Base-by-base conservation (phyloP, 2,329 filamentous ascomycete species). In the Cladosporium colombiae region DNA sequence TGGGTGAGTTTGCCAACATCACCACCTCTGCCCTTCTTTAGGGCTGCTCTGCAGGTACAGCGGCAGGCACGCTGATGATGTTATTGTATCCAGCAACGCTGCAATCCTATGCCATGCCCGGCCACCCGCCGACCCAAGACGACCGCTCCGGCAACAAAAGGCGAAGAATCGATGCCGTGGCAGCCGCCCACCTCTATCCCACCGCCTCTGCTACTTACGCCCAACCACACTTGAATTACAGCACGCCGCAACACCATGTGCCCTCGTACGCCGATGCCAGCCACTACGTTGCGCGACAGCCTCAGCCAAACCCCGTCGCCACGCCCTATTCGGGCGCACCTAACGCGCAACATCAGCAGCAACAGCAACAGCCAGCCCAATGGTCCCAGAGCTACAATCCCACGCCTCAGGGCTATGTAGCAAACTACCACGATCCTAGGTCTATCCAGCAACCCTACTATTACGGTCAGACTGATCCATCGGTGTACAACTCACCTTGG, bases 361-460 rank as follows among this genome's bases (percentile, higher is more conserved):
- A 29, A 23, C 52, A 55, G 52, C 52, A 55, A n/a, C 52, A 33
- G 29, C 52, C 27, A 13, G 25, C 33, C 10, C 61, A 63, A 56
- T 63, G 50, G 61, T 46, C 50, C 8, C 61, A 33, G 29, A 13
- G 21, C 50, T 63, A 56, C 49, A 40, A 21, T 27, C 35, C 31
- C 14, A 29, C 49, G 21, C 61, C 35, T 3, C 50, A 46, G 8
- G 25, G 33, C 25, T 63, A 55, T 18, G 61, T 56, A 16, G 53
- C 61, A 11, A 37, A 21, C 16, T 63, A 63, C 33, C 61, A 63
- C 5, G 61, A 63, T 21, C 61, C 61, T 16, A 40, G 61, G 13
- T 63, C 61, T 25, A 46, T 63, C 21, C 67, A 69, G 57, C 73
- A 74, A 37, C 73, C 73, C 63, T 73, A 73, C 65, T 73, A 71